These are phyloP conservation scores for Fonsecaea multimorphosa DNA, from an alignment of 2,329 filamentous ascomycete genomes.

Conservation along the genomic window DNA sequence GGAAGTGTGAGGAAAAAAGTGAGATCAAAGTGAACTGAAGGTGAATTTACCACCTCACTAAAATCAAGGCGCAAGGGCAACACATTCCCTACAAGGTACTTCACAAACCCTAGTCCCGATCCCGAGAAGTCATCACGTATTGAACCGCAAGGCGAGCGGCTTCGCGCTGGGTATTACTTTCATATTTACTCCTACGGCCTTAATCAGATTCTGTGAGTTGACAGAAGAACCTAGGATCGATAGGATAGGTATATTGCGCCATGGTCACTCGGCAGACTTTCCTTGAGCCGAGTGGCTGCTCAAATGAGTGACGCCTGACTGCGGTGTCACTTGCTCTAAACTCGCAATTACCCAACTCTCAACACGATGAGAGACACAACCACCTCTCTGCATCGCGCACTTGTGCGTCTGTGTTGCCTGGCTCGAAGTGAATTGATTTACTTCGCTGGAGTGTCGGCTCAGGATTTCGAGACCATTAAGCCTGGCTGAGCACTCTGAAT, in stretches of 20 bases:
- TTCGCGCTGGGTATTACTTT: no score
- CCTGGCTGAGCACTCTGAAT: constrained; percentile 1
- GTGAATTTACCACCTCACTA: no score
- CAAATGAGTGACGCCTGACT: constrained; percentile 34
- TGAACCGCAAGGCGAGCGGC: no score
- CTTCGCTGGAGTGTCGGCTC: neutral
- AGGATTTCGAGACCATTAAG: neutral
- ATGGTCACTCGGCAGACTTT: constrained; percentile 25
- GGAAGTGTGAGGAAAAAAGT: neutral
- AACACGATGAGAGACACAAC: constrained; percentile 27
- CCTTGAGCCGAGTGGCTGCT: constrained; percentile 8
- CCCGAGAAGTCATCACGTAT: no score
- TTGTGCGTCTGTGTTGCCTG: constrained; percentile 15
- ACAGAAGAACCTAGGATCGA: no score
- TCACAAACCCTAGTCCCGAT: no score
- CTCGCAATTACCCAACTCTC: constrained; percentile 23
- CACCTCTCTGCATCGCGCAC: constrained; percentile 17
- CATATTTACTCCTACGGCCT: no score
- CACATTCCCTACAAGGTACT: no score
- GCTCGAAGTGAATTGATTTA: neutral
- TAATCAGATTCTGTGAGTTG: no score
- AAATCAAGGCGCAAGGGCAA: no score
- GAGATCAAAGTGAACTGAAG: no score
- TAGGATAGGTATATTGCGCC: no score
- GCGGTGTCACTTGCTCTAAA: constrained; percentile 14